Evolutionary conservation across 75 land plant genomes (phyloP).

Genomic region (Chamaecyparis obtusa): DNA sequence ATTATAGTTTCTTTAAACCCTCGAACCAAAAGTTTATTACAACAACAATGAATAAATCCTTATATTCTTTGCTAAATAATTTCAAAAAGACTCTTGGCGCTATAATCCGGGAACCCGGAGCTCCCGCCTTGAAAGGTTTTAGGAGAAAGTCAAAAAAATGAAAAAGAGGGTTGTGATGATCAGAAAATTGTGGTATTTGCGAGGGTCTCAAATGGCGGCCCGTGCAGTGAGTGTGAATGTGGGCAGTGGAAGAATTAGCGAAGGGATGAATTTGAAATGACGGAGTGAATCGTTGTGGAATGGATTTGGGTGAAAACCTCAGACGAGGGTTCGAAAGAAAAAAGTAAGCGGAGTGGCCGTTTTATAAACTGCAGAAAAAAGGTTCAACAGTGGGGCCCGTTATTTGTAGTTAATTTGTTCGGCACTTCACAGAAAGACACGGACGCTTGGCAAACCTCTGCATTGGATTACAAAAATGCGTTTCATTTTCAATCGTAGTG

Average conservation of each 20-base stretch:
- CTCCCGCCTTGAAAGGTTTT: not conserved
- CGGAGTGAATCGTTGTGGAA: not conserved
- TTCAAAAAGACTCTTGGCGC: not conserved
- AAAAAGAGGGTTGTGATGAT: not conserved
- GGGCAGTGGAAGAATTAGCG: not conserved
- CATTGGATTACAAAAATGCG: too few species aligned
- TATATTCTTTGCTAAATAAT: not conserved
- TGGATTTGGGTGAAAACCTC: conserved; percentile 11
- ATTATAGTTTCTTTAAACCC: conserved; percentile 20
- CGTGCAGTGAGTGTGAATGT: not conserved
- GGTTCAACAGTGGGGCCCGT: not conserved
- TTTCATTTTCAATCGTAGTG: too few species aligned
- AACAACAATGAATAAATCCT: not conserved
- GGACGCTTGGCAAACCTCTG: not conserved
- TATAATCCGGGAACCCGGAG: not conserved
- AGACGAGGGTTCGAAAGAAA: conserved; percentile 5
- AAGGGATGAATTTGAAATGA: not conserved
- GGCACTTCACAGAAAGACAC: not conserved
- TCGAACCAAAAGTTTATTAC: not conserved
- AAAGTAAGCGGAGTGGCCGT: not conserved
- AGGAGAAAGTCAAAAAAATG: not conserved
- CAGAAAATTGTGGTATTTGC: not conserved
- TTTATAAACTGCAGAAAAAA: not conserved
- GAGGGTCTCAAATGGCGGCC: not conserved
- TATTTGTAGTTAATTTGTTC: too few species aligned